These are phyloP conservation scores for Oxyria digyna DNA, from an alignment of 148 eudicot species.

Conservation along the genomic window DNA sequence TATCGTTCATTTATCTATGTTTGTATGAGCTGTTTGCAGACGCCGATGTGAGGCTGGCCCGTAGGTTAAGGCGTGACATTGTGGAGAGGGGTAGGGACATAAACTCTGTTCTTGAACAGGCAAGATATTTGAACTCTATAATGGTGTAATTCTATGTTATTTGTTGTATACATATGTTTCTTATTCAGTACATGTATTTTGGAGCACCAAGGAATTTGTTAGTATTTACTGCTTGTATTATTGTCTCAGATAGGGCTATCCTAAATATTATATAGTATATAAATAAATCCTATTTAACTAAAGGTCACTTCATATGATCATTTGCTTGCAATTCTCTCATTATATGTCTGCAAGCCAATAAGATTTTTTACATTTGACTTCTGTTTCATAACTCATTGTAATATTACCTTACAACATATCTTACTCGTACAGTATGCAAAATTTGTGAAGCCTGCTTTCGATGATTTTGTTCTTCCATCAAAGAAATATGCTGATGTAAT, in stretches of 20 bases:
- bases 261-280: background rate
- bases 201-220: background rate
- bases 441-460: slow-evolving; percentile 98
- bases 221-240: background rate
- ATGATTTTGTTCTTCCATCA: slow-evolving; percentile 88
- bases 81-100: slow-evolving; percentile 97
- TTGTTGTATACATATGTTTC: background rate
- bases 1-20: slow-evolving; percentile 1
- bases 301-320: background rate
- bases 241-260: background rate
- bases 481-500: slow-evolving; percentile 97
- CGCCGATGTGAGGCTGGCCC: slow-evolving; percentile 97
- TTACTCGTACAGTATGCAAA: slow-evolving; percentile 74
- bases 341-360: background rate
- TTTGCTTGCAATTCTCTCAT: background rate
- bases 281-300: background rate
- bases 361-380: background rate
- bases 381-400: too few species aligned
- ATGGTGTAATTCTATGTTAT: background rate
- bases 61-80: slow-evolving; percentile 90
- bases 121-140: slow-evolving; percentile 21
- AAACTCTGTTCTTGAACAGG: slow-evolving; percentile 93
- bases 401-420: too few species aligned
- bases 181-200: background rate
- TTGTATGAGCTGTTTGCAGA: slow-evolving; percentile 28